phyloP scores from a whole-genome alignment of 2,329 filamentous ascomycete genomes.

The Calonectria ilicicola region DNA sequence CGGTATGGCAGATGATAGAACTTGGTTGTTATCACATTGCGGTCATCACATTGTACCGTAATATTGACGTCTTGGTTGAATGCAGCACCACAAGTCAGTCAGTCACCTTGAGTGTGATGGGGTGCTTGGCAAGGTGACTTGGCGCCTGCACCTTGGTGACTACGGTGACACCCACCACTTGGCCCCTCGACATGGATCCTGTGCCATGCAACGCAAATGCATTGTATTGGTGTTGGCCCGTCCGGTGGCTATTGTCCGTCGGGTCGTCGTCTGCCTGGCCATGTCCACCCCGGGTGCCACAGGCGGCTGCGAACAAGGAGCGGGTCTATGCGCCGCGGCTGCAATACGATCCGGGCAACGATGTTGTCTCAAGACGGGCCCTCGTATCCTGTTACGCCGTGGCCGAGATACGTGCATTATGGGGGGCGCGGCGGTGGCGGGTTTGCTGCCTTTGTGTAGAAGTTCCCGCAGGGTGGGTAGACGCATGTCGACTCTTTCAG shows the following conservation, averaged over 20 bases:
- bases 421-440: neutral
- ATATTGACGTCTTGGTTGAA: neutral
- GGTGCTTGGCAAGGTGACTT: neutral
- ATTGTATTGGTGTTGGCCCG: neutral
- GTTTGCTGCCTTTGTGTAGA: neutral
- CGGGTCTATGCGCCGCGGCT: neutral
- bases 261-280: neutral
- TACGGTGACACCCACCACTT: neutral
- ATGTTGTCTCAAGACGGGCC: neutral
- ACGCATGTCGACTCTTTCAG: constrained; percentile 1
- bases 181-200: neutral
- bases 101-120: neutral
- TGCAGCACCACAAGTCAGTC: too few species aligned
- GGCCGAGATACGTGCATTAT: neutral
- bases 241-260: neutral
- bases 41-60: neutral
- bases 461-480: constrained; percentile 14
- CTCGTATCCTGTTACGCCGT: neutral
- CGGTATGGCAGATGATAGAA: neutral
- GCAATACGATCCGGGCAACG: neutral
- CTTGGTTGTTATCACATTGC: neutral
- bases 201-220: too few species aligned
- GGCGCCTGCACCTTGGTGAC: neutral
- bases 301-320: neutral
- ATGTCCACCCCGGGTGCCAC: neutral